Evolutionary conservation across 495 filamentous ascomycete genomes (phyloP).

Genomic region (Geopyxis carbonaria): DNA sequence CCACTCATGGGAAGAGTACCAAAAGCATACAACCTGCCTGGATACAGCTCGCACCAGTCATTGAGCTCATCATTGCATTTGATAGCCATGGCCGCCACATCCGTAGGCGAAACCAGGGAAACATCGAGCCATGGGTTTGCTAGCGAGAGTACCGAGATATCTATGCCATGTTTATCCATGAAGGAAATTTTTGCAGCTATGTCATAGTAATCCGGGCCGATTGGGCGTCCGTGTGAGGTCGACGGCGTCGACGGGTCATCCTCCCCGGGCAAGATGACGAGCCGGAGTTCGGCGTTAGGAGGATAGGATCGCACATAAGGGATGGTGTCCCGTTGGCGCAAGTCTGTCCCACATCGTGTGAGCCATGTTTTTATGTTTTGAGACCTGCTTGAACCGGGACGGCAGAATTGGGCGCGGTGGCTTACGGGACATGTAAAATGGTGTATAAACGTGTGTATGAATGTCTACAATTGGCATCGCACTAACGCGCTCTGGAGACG

Average conservation of each 20-base stretch:
- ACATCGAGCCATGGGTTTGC: constrained; percentile 97
- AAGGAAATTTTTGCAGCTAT: constrained; percentile 58
- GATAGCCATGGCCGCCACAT: constrained; percentile 44
- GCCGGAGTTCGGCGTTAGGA: constrained; percentile 41
- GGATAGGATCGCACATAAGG: constrained; percentile 63
- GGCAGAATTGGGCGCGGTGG: constrained; percentile 52
- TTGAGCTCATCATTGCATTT: constrained; percentile 65
- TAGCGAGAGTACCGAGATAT: constrained; percentile 69
- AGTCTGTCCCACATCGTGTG: no score
- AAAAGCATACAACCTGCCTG: constrained; percentile 57
- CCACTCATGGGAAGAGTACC: constrained; percentile 65
- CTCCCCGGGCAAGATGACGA: constrained; percentile 64
- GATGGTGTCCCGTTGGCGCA: constrained; percentile 55
- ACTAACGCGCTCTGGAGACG: no score
- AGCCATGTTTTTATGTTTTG: constrained; percentile 5
- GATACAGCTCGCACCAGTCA: constrained; percentile 41
- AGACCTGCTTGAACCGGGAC: not conserved
- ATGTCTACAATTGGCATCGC: constrained; percentile 56
- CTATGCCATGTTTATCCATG: constrained; percentile 71
- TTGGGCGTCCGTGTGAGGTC: constrained; percentile 29
- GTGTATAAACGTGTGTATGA: constrained; percentile 90
- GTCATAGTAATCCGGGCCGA: constrained; percentile 27
- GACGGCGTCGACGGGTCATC: constrained; percentile 36
- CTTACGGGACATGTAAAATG: constrained; percentile 63
- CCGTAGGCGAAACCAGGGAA: constrained; percentile 33